These are phyloP conservation scores for Knoxdaviesia proteae DNA, from an alignment of 2,329 filamentous ascomycete species.

Conservation along the genomic window DNA sequence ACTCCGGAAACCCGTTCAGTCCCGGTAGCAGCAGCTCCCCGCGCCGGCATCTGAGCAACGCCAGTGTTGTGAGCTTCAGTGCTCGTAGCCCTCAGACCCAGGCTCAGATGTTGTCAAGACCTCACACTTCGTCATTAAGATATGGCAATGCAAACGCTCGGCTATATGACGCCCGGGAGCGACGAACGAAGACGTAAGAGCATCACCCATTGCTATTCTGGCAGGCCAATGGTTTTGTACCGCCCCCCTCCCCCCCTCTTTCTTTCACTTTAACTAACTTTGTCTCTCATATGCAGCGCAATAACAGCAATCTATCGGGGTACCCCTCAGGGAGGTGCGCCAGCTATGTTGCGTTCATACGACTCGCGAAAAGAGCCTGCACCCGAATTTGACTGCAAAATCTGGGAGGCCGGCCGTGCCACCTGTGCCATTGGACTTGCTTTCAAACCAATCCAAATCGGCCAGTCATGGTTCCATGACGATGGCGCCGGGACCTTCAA, in stretches of 20 bases:
- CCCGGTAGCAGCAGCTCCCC: constrained; percentile 15
- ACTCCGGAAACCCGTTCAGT: too few relatives aligned
- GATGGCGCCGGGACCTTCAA: constrained; percentile 87
- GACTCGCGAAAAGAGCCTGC: constrained; percentile 82
- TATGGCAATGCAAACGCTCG: constrained; percentile 69
- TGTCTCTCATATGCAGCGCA: constrained; percentile 31
- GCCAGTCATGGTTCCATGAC: constrained; percentile 84
- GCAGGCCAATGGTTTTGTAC: constrained; percentile 7
- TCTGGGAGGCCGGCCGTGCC: constrained; percentile 94
- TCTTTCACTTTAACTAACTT: neutral
- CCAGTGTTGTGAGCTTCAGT: constrained; percentile 67
- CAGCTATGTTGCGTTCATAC: constrained; percentile 73
- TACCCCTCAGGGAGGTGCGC: constrained; percentile 43
- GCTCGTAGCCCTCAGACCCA: constrained; percentile 40
- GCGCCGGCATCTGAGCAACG: constrained; percentile 52
- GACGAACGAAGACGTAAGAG: constrained; percentile 73
- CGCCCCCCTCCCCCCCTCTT: neutral
- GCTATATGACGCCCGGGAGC: constrained; percentile 73
- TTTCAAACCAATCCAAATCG: constrained; percentile 89
- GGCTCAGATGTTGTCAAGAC: constrained; percentile 26
- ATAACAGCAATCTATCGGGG: constrained; percentile 84
- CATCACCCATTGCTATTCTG: neutral
- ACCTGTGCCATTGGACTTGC: constrained; percentile 78
- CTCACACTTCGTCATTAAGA: constrained; percentile 31
- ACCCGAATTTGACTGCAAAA: constrained; percentile 80